Evolutionary conservation across 2,329 filamentous ascomycete genomes (phyloP).

Genomic region (Magnaporthiopsis incrustans): DNA sequence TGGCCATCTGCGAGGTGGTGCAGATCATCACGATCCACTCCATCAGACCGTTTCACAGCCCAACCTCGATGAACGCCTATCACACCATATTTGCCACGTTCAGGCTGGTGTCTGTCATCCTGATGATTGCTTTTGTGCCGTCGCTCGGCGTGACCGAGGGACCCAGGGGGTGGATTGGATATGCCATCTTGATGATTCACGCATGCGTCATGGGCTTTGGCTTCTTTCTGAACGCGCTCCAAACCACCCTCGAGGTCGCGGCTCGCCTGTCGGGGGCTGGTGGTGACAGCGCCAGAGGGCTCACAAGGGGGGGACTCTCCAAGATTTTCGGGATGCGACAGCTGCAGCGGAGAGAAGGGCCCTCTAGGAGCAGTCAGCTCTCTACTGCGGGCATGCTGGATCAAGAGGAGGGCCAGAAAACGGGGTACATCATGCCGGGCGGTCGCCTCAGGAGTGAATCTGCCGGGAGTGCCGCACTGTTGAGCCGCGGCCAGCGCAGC

Average conservation of each 20-base stretch:
- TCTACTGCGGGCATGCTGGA: constrained; percentile 77
- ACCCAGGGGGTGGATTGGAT: constrained; percentile 89
- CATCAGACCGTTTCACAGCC: constrained; percentile 80
- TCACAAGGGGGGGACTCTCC: constrained; percentile 71
- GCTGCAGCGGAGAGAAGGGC: constrained; percentile 62
- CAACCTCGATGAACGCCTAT: constrained; percentile 96
- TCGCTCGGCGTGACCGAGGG: constrained; percentile 71
- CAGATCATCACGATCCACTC: constrained; percentile 79
- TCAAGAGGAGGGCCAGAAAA: constrained; percentile 57
- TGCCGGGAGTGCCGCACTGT: constrained; percentile 45
- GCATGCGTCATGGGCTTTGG: constrained; percentile 79
- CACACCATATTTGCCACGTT: constrained; percentile 77
- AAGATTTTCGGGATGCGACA: constrained; percentile 92
- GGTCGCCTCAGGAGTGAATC: constrained; percentile 54
- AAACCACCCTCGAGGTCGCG: constrained; percentile 82
- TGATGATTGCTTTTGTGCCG: constrained; percentile 79
- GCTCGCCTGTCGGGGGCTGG: constrained; percentile 78
- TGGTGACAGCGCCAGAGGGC: constrained; percentile 60
- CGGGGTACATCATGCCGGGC: constrained; percentile 43
- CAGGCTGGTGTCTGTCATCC: constrained; percentile 65
- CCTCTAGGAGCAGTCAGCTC: constrained; percentile 70
- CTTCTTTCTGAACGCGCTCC: constrained; percentile 86
- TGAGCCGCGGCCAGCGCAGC: constrained; percentile 38
- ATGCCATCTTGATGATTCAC: constrained; percentile 81
- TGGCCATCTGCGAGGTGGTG: constrained; percentile 91